Evolutionary conservation across 2,329 filamentous ascomycete species (phyloP), one percentile per base, ranked within the genome.

Genomic region (Nothophoma quercina): DNA sequence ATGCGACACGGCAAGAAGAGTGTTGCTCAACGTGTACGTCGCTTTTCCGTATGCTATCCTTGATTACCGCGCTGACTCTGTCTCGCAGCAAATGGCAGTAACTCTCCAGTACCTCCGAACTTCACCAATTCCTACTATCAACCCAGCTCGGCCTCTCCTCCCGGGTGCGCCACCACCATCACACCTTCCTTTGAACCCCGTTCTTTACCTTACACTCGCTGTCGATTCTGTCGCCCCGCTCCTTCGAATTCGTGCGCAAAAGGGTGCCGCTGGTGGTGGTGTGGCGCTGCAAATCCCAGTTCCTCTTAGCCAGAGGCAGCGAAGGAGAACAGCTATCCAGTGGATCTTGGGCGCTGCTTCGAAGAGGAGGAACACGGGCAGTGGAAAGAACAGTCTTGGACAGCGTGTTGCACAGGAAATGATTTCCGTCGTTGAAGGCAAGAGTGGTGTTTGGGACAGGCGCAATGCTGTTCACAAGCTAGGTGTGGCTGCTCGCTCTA

Each of bases 161-260:
- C 89, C 91, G 2, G 90, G 90, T 50, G 82, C 88, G 1, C 91
- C 93, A 1, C 90, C 92, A 1, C 81, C 90, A 19, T 79, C 83
- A 4, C 88, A 93, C 65, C 88, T 99, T 8, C 92, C 95, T 2
- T 85, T 96, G 25, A 90, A 97, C 75, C 95, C 95, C 1, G 83
- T 96, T 47, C 84, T 90, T 47, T 99, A 98, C 78, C 87, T 99
- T 39, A 91, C 89, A 10, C 83, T 96, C 25, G 92, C 93, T 25
- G 87, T 99, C 67, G 95, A 99, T 81, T 96, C 91, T 8, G 88
- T 99, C 19, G 91, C 93, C 1, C 95, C 95, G 8, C 83, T 99
- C 13, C 80, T 99, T 68, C 88, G 89, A 62, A 87, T 99, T 69
- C 85, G 87, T 47, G 83, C 84, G 56, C 84, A 91, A 65, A 86